Evolutionary conservation across 768 basidiomycete species (phyloP).

Genomic region (Podaxis sp.): DNA sequence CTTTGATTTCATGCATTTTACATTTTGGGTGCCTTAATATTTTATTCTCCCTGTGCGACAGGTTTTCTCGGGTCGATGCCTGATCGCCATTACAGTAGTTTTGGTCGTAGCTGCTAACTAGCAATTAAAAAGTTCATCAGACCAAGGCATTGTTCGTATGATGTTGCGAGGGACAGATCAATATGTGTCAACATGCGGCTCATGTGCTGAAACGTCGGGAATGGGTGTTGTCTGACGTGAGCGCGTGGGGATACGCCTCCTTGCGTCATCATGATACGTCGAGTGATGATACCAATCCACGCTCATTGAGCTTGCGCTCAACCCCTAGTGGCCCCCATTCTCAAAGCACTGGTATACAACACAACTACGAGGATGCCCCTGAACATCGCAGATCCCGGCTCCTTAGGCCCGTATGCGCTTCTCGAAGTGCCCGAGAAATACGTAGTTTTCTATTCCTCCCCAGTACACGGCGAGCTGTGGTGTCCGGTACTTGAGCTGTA

Average conservation of each 20-base stretch:
- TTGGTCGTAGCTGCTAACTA: background rate
- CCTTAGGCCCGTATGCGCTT: conserved; percentile 35
- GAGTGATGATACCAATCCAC: background rate
- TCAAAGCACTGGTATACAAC: conserved; percentile 13
- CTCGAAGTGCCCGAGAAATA: conserved; percentile 45
- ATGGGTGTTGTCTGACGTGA: background rate
- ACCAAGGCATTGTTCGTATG: background rate
- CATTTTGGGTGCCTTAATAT: conserved; percentile 41
- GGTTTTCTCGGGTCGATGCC: conserved; percentile 21
- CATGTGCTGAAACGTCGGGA: background rate
- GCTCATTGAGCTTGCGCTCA: too few relatives aligned
- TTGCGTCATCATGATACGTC: conserved; percentile 10
- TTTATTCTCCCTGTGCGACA: conserved; percentile 27
- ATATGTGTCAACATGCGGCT: background rate
- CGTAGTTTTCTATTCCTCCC: conserved; percentile 70
- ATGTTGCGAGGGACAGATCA: background rate
- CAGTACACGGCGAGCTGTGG: conserved; percentile 63
- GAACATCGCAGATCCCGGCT: conserved; percentile 30
- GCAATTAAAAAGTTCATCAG: conserved; percentile 7
- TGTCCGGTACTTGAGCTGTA: conserved; percentile 49
- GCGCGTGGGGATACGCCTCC: background rate
- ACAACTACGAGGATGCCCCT: conserved; percentile 47
- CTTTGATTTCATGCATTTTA: conserved; percentile 31
- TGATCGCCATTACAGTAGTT: conserved; percentile 12
- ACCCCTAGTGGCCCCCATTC: background rate